Evolutionary conservation across 202 grass and related monocot species (phyloP).

Genomic region (Alloteropsis angusta): DNA sequence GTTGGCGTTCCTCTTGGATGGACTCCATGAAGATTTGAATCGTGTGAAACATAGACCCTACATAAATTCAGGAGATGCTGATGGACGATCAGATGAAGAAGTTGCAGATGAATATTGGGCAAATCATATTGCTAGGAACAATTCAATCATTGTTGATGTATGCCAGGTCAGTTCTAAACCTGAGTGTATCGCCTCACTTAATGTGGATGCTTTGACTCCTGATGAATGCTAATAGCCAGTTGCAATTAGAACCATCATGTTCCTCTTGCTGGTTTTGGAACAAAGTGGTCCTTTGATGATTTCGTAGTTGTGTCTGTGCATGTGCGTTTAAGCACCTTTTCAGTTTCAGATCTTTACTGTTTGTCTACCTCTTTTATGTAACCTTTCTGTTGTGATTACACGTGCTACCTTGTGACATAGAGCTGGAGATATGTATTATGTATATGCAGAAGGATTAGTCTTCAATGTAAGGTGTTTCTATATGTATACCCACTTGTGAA

Average conservation of each 20-base stretch:
- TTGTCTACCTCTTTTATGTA: neutral
- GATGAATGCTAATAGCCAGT: neutral
- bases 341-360: neutral
- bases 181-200: neutral
- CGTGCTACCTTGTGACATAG: neutral
- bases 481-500: neutral
- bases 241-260: constrained; percentile 1
- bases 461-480: neutral
- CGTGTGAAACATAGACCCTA: constrained; percentile 95
- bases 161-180: constrained; percentile 62
- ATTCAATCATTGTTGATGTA: constrained; percentile 99
- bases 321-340: neutral
- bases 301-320: neutral
- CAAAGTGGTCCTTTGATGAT: constrained; percentile 1
- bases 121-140: constrained; percentile 95
- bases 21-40: constrained; percentile 97
- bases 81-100: constrained; percentile 96
- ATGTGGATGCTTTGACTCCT: neutral
- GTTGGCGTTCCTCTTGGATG: constrained; percentile 92
- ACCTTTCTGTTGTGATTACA: neutral
- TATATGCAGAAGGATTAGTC: neutral
- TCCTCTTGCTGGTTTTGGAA: constrained; percentile 9
- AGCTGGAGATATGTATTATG: neutral
- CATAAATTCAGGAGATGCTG: constrained; percentile 79
- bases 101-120: constrained; percentile 95